Conservation (phyloP, 345 rosid species). For the Alliaria petiolata region DNA sequence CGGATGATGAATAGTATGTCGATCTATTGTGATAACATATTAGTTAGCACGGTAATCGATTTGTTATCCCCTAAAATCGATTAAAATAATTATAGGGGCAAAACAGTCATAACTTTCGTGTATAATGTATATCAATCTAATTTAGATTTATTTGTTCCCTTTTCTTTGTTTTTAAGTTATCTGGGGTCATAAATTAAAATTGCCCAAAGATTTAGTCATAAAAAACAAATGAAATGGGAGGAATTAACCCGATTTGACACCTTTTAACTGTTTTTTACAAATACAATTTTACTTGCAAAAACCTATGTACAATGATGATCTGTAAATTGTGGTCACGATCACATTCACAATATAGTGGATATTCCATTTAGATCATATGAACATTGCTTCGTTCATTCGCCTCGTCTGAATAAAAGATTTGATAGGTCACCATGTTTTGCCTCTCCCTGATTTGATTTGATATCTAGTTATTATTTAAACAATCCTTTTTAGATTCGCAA, state of each 20-base stretch:
- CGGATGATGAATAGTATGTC: no score
- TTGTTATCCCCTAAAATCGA: no score
- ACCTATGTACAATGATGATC: neutral
- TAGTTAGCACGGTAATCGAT: no score
- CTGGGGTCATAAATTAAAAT: no score
- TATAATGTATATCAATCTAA: no score
- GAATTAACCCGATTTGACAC: neutral
- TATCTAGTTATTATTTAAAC: neutral
- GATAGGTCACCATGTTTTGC: conserved; percentile 28
- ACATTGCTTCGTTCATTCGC: conserved; percentile 11
- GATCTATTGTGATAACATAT: no score
- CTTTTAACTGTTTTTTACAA: neutral
- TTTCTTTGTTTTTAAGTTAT: no score
- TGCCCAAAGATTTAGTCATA: neutral
- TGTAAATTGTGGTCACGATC: neutral
- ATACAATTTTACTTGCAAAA: neutral
- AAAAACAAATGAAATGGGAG: neutral
- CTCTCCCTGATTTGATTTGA: conserved; percentile 11
- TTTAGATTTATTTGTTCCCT: no score
- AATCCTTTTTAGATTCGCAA: neutral
- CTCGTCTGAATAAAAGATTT: conserved; percentile 22
- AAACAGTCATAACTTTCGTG: no score
- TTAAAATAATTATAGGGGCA: no score
- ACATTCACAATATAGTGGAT: neutral
- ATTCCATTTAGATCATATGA: conserved; percentile 18